These are phyloP conservation scores for Fusarium compactum DNA, from an alignment of 2,329 filamentous ascomycete species.

Conservation along the genomic window DNA sequence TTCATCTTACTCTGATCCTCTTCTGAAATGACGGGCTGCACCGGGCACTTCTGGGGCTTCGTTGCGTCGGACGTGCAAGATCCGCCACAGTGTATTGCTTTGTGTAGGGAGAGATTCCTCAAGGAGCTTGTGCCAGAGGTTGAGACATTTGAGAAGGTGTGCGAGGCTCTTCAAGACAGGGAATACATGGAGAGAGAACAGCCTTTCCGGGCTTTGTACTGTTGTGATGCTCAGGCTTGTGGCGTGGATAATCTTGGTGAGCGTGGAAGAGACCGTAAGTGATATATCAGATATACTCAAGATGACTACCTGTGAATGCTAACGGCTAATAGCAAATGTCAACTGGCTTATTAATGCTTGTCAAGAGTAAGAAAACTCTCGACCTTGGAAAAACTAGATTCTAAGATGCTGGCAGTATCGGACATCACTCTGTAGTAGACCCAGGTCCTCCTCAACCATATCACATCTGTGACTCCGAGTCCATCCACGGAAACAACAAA, in stretches of 20 bases:
- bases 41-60: slow-evolving; percentile 48
- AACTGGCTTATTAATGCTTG: slow-evolving; percentile 65
- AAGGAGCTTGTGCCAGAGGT: slow-evolving; percentile 43
- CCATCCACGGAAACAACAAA: slow-evolving; percentile 15
- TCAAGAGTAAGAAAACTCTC: slow-evolving; percentile 57
- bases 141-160: slow-evolving; percentile 50
- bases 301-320: slow-evolving; percentile 7
- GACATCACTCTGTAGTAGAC: slow-evolving; percentile 44
- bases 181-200: slow-evolving; percentile 43
- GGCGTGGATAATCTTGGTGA: slow-evolving; percentile 56
- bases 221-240: slow-evolving; percentile 64
- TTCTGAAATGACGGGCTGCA: slow-evolving; percentile 33
- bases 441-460: slow-evolving; percentile 45
- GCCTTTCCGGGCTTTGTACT: slow-evolving; percentile 62
- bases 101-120: slow-evolving; percentile 53
- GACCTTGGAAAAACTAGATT: not conserved
- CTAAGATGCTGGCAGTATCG: slow-evolving; percentile 41
- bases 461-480: slow-evolving; percentile 39
- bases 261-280: slow-evolving; percentile 59
- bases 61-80: slow-evolving; percentile 48
- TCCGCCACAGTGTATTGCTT: slow-evolving; percentile 51
- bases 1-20: not conserved
- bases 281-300: not conserved
- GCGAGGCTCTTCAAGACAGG: slow-evolving; percentile 49
- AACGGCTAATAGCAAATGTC: slow-evolving; percentile 58